Evolutionary conservation across 1,139 yeast species (phyloP).

Genomic region (Magnusiomyces magnusii): DNA sequence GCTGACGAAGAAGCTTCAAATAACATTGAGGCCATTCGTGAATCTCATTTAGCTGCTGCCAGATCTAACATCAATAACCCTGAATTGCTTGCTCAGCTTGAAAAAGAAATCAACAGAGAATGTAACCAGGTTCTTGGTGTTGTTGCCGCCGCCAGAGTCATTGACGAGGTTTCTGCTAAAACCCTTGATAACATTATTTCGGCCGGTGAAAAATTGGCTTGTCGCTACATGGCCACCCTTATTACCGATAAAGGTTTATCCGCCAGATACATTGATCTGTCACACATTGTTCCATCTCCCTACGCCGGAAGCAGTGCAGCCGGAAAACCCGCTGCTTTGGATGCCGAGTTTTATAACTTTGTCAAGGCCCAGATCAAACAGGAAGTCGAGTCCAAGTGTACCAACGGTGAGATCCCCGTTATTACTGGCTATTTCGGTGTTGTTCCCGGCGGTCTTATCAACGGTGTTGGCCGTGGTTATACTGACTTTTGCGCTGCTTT

Average conservation of each 20-base stretch:
- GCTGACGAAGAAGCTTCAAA: neutral
- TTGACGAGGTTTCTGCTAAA: conserved; percentile 86
- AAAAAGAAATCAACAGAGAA: conserved; percentile 54
- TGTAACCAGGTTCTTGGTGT: conserved; percentile 60
- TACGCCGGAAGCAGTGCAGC: neutral
- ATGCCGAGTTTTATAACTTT: conserved; percentile 58
- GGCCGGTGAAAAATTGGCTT: conserved; percentile 86
- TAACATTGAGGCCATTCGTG: conserved; percentile 51
- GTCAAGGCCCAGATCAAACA: conserved; percentile 46
- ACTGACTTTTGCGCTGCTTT: conserved; percentile 97
- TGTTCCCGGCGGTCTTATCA: conserved; percentile 88
- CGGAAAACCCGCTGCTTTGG: conserved; percentile 33
- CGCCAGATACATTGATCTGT: conserved; percentile 72
- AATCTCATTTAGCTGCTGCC: conserved; percentile 79
- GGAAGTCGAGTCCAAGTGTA: conserved; percentile 39
- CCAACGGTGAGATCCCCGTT: conserved; percentile 57
- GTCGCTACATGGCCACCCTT: conserved; percentile 78
- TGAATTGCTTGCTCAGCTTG: conserved; percentile 42
- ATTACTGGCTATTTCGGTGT: conserved; percentile 93
- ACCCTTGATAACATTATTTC: conserved; percentile 88
- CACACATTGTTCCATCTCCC: conserved; percentile 44
- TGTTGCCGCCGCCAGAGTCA: conserved; percentile 77
- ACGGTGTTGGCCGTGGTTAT: conserved; percentile 94
- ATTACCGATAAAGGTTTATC: conserved; percentile 74
- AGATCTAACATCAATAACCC: conserved; percentile 41